Conservation (phyloP, 1,284 basidiomycete species). For the Heliocybe sulcata region DNA sequence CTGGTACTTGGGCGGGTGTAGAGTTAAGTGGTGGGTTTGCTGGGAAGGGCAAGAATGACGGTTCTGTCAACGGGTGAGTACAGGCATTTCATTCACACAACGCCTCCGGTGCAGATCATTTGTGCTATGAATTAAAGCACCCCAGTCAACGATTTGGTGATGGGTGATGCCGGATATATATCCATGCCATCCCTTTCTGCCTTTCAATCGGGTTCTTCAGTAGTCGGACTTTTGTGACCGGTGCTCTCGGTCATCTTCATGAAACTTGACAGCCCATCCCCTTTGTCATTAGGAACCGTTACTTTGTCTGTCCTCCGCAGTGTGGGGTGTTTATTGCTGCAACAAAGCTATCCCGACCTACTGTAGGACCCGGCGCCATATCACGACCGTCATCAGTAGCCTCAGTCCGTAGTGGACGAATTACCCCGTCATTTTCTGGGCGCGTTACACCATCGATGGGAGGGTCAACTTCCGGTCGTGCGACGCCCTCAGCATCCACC, state of each 20-base stretch:
- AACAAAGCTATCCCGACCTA: constrained; percentile 74
- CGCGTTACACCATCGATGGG: constrained; percentile 40
- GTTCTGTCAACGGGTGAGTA: constrained; percentile 80
- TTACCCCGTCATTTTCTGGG: constrained; percentile 42
- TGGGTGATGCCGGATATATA: too few relatives aligned
- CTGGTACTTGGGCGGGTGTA: constrained; percentile 86
- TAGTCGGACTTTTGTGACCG: too few relatives aligned
- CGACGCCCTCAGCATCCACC: constrained; percentile 35
- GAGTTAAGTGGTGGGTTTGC: constrained; percentile 79
- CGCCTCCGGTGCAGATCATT: neutral
- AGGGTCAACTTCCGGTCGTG: constrained; percentile 21
- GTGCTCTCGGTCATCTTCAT: neutral
- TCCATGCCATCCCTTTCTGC: too few relatives aligned
- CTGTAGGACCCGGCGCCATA: constrained; percentile 44
- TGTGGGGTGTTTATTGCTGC: constrained; percentile 90
- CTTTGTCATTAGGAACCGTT: constrained; percentile 50
- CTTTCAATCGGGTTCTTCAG: too few relatives aligned
- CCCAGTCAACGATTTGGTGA: too few relatives aligned
- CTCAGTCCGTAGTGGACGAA: constrained; percentile 59
- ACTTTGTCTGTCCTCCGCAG: constrained; percentile 80
- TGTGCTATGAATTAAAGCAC: too few relatives aligned
- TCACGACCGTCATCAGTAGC: constrained; percentile 76
- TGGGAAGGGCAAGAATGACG: constrained; percentile 97
- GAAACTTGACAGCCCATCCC: neutral
- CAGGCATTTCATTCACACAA: neutral